Evolutionary conservation across 2,329 filamentous ascomycete species (phyloP), one percentile per base, ranked within the genome.

Genomic region (Thelonectria blattea): DNA sequence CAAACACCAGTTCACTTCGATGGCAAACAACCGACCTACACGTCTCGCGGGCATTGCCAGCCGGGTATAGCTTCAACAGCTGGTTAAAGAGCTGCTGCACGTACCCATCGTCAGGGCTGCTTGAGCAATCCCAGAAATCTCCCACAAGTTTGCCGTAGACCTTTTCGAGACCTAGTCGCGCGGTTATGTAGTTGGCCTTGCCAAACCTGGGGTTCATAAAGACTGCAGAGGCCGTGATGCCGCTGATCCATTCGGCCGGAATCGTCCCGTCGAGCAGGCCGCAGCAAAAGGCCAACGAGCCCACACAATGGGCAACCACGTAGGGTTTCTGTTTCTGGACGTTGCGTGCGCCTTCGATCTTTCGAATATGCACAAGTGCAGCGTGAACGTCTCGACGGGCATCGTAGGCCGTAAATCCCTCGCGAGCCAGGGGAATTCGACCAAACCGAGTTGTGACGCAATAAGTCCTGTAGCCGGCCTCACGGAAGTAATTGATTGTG

Each of bases 1-100:
- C 87, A 65, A 88, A 90, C 14, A 85, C 80, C 22, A 90, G 75
- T 5, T 80, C 81, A 54, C 79, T 78, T 15, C 88, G 82, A 73
- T 89, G 87, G 74, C 88, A 90, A 53, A 80, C 79, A 2, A 84
- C 83, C 62, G 81, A 88, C 70, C 79, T 84, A 76, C 88, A 91
- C 3, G 87, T 78, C 74, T 90, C 87, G 24, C 75, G 73, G 9
- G 79, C 75, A 11, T 74, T 27, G 0, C 62, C 73, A 45, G 83
- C 81, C 0, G 87, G 86, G 67, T 87, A 84, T 50, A 89, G 79
- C 1, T 87, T 79, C 41, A 89, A 74, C 3, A 80, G 34, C 71
- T 88, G 84, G 73, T 88, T 85, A 56, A 88, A 68, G 5, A 72
- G 62, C 47, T 76, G 77, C 71, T 88, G 85, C 37, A 84, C 69